Conservation (phyloP, 768 basidiomycete genomes). For the Termitomyces sp. region DNA sequence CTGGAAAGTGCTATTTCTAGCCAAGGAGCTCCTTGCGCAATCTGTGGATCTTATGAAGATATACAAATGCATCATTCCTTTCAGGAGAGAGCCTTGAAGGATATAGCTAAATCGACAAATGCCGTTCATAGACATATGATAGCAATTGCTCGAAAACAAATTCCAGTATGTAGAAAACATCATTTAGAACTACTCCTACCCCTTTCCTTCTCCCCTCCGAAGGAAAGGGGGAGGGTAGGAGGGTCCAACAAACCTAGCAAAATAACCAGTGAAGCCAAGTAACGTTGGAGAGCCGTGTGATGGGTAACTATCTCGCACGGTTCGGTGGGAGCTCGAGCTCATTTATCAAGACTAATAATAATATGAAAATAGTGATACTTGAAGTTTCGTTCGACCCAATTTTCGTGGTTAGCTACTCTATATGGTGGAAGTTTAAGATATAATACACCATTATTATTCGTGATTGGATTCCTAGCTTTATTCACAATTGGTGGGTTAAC, state of each 20-base stretch:
- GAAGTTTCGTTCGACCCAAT: not conserved
- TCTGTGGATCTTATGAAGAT: not conserved
- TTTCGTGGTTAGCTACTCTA: not conserved
- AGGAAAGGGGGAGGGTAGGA: too few species aligned
- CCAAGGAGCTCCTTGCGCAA: not conserved
- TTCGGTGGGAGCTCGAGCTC: not conserved
- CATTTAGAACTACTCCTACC: not conserved
- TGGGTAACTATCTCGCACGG: not conserved
- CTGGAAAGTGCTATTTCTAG: not conserved
- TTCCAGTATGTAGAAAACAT: not conserved
- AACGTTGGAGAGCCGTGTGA: not conserved
- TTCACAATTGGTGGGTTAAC: not conserved
- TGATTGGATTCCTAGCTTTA: not conserved
- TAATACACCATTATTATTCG: constrained; percentile 1
- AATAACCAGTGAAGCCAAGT: not conserved
- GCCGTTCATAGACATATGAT: not conserved
- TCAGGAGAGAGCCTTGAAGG: not conserved
- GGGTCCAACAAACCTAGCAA: not conserved
- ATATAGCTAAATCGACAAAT: not conserved
- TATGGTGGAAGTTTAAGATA: not conserved
- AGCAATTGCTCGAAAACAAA: not conserved
- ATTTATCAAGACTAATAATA: not conserved
- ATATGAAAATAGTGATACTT: not conserved
- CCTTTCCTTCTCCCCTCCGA: too few species aligned
- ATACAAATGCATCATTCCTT: not conserved